Base-by-base conservation (phyloP, 371 early-diverging fungal genomes). In the Mucor saturninus region DNA sequence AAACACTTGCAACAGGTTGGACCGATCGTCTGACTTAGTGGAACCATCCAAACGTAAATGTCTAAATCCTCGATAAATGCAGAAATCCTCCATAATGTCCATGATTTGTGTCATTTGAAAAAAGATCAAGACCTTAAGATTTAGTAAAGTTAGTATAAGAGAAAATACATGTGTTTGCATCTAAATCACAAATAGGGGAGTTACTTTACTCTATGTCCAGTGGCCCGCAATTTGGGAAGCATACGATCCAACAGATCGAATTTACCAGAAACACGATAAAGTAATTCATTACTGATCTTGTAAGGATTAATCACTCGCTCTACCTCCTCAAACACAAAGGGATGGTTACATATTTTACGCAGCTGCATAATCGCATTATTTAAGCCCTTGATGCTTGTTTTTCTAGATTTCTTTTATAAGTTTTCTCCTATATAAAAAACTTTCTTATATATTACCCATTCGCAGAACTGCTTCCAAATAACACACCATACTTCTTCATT, bases 61-160 rank as follows among this genome's bases (percentile, higher is more conserved):
- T 45, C 83, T 81, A 69, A 86, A 91, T 0, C 88, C 88, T 30
- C 93, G 89, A 49, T 85, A 91, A 26, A 85, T 82, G 62, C 96
- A 80, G 74, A 92, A 99, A 72, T 99, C 97, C 66, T 96, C 98
- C 87, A 99, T 91, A 56, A 99, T 96, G 66, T 92, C 93, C 92
- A 99, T 93, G 67, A 99, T 92, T 64, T 89, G 85, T 1, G 99
- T 99, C 99, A 99, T 99, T 83, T 99, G 99, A 85, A 98, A 98
- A 73, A 99, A 99, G 68, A 99, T 96, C 55, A 99, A 81, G 13
- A 93, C 89, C 61, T 61, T 45, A 1, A n/a, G 21, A 21, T 21
- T 21, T 21, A 21, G 21, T 0, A 35, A 10, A 13, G 3, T 43
- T 11, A 32, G 35, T 55, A 29, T 29, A 10, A 10, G 15, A 28